phyloP scores from a whole-genome alignment of 768 basidiomycete species.

The Hygrophorus russula region DNA sequence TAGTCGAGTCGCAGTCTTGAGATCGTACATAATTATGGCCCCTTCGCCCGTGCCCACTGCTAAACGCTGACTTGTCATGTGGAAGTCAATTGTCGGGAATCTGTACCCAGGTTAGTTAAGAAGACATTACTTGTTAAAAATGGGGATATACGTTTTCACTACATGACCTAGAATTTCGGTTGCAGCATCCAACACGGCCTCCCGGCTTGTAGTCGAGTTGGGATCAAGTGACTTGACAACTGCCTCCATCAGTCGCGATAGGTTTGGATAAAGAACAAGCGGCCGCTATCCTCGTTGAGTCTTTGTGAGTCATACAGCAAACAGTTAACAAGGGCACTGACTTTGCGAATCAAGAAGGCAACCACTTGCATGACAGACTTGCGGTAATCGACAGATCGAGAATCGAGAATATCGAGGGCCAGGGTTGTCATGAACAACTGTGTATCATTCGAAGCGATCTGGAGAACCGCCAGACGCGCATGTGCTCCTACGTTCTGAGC shows the following conservation, averaged over 20 bases:
- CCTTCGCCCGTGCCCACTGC: constrained; percentile 94
- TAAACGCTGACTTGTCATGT: constrained; percentile 75
- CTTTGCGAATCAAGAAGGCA: constrained; percentile 89
- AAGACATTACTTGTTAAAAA: not conserved
- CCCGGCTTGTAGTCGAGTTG: constrained; percentile 61
- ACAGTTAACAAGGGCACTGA: constrained; percentile 11
- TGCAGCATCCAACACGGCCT: constrained; percentile 82
- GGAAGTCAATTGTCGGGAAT: constrained; percentile 91
- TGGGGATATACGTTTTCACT: constrained; percentile 67
- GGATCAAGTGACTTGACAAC: constrained; percentile 96
- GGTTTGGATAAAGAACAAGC: constrained; percentile 68
- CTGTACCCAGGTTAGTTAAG: constrained; percentile 24
- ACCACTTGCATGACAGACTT: constrained; percentile 89
- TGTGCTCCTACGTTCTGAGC: constrained; percentile 63
- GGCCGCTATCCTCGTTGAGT: constrained; percentile 51
- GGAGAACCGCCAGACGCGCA: constrained; percentile 74
- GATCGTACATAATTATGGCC: constrained; percentile 90
- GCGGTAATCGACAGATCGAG: constrained; percentile 62
- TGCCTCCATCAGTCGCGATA: constrained; percentile 84
- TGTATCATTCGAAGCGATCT: constrained; percentile 76
- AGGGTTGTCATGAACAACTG: constrained; percentile 91
- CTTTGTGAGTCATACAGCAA: not conserved
- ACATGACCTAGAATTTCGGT: constrained; percentile 92
- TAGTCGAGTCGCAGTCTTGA: constrained; percentile 89
- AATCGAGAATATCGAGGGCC: constrained; percentile 78